Evolutionary conservation across 441 rosid genomes (phyloP), one percentile per base, ranked within the genome.

Genomic region (Erodium trifolium): DNA sequence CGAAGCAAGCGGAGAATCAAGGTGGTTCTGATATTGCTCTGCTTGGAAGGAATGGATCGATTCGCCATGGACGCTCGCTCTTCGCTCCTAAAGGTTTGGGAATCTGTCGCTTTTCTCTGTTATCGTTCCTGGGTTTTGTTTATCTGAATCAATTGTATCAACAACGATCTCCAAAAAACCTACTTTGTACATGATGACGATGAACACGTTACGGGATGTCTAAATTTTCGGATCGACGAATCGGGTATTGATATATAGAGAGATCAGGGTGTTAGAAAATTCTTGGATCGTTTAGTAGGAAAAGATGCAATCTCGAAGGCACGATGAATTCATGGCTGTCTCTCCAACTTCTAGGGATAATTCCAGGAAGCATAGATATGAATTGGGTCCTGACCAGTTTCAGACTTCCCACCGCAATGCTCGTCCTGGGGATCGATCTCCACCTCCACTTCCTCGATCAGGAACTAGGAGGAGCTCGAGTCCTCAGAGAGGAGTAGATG

Each of bases 231-330:
- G 19, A 51, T 51, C 17, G 19, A 51, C 59, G 17, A 16, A 51
- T 51, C 19, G 2, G 17, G 5, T 51, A n/a, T 14, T 4, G 16
- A 14, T 14, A 16, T 14, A 51, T 1, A 51, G 59, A 51, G 5
- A 51, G 43, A 37, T 4, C 9, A 37, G 43, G 43, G 43, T 37
- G 43, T 37, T 37, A 37, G 43, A 2, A 37, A 5, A 37, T 0
- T 37, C 43, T 37, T 37, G 43, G 43, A 37, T 37, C 0, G 43
- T 5, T 37, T 5, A 37, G 43, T 37, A 7, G 43, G 43, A 37
- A 7, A 37, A 79, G 79, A 82, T 84, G 91, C 86, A 84, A 59
- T 73, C 86, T 72, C 74, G 84, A 78, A 81, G 79, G 73, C 75
- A 70, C 62, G 80, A 72, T 60, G 85, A 82, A 69, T 74, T 65